A percentile compares a stretch with the other conserved stretches of the same genome.
phyloP scores from a whole-genome alignment of 352 stramenopile genomes.

The Plasmopara muralis region DNA sequence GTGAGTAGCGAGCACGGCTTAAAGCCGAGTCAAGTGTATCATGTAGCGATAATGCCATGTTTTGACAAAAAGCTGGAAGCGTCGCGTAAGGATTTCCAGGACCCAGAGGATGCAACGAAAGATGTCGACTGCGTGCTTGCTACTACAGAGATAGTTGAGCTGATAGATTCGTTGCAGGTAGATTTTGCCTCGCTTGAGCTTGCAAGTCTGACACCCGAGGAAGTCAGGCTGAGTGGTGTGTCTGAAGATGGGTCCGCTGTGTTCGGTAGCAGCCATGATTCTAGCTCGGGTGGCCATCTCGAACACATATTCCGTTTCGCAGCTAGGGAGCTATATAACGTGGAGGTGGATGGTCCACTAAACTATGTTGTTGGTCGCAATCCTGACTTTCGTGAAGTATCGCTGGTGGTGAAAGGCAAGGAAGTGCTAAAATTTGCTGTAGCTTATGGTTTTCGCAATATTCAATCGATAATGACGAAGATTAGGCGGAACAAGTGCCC shows the following conservation, averaged over 20 bases:
- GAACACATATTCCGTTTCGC: constrained; percentile 91
- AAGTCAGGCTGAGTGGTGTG: constrained; percentile 66
- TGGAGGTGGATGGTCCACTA: constrained; percentile 76
- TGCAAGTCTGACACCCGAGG: constrained; percentile 53
- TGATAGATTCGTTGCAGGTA: constrained; percentile 48
- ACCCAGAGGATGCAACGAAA: constrained; percentile 51
- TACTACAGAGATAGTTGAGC: constrained; percentile 73
- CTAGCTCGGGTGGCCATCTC: constrained; percentile 82
- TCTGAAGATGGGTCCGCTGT: constrained; percentile 44
- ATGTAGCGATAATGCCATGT: constrained; percentile 97
- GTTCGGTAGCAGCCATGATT: constrained; percentile 55
- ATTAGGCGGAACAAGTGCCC: constrained; percentile 85
- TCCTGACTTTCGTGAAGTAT: constrained; percentile 82
- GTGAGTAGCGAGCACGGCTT: constrained; percentile 55
- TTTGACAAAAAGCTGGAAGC: constrained; percentile 99
- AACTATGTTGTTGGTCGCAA: constrained; percentile 87
- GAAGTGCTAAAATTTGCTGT: constrained; percentile 90
- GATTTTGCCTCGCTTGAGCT: constrained; percentile 64
- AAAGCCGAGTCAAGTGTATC: constrained; percentile 74
- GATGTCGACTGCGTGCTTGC: constrained; percentile 95
- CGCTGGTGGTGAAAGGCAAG: constrained; percentile 60
- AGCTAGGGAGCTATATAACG: constrained; percentile 84
- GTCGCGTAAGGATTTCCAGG: constrained; percentile 86
- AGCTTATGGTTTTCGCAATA: constrained; percentile 96
- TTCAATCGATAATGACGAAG: constrained; percentile 92